Percentiles rank a stretch among this genome's conserved stretches.
Evolutionary conservation across 371 early-diverging fungal genomes (phyloP).

Genomic region (Apophysomyces trapeziformis): DNA sequence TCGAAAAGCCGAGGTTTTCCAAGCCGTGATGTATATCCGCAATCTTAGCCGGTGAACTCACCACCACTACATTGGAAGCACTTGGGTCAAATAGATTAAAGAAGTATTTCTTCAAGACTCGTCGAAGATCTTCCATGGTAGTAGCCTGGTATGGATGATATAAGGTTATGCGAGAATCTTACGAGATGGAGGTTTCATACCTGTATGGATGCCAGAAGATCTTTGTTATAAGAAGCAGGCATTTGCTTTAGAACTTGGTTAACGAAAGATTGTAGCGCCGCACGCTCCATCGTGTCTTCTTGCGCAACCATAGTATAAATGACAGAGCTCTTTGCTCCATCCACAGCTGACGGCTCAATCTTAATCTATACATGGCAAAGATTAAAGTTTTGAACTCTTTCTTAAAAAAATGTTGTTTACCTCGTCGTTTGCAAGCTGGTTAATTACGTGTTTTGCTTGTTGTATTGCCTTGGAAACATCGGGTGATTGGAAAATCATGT

Average conservation of each 20-base stretch:
- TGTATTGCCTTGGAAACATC: slow-evolving; percentile 65
- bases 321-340: slow-evolving; percentile 71
- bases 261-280: slow-evolving; percentile 65
- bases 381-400: too few relatives aligned
- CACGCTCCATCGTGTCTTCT: slow-evolving; percentile 62
- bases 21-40: slow-evolving; percentile 53
- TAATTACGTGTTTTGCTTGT: slow-evolving; percentile 59
- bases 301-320: slow-evolving; percentile 62
- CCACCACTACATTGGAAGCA: slow-evolving; percentile 58
- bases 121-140: slow-evolving; percentile 46
- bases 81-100: slow-evolving; percentile 58
- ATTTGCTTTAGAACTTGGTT: slow-evolving; percentile 63
- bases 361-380: slow-evolving; percentile 31
- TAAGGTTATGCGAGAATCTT: not conserved
- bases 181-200: slow-evolving; percentile 15
- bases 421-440: slow-evolving; percentile 55
- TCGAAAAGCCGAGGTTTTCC: slow-evolving; percentile 36
- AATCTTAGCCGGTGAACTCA: slow-evolving; percentile 58
- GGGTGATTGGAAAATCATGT: slow-evolving; percentile 62
- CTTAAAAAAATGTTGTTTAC: slow-evolving; percentile 12
- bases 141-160: slow-evolving; percentile 33
- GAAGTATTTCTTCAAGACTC: slow-evolving; percentile 53
- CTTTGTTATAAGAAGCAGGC: slow-evolving; percentile 56
- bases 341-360: slow-evolving; percentile 60
- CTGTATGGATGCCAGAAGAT: slow-evolving; percentile 52